Evolutionary conservation across 2,329 filamentous ascomycete species (phyloP), one percentile per base, ranked within the genome.

Genomic region (Fusarium beomiforme): DNA sequence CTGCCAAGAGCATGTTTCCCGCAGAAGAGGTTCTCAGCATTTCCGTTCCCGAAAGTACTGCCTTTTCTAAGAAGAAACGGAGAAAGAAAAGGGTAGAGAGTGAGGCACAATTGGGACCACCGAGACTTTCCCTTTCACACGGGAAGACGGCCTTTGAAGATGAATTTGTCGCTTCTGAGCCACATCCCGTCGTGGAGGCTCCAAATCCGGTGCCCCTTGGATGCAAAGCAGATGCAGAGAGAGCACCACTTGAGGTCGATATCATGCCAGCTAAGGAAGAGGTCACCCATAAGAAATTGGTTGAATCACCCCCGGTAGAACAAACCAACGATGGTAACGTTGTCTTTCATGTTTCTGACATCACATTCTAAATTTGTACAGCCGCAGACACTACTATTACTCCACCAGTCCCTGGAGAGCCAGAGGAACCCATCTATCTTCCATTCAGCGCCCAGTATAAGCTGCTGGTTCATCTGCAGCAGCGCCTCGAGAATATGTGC

Each of bases 1-100:
- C n/a, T 6, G 0, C n/a, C 31, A 11, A 36, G 2, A 3, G 17
- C 31, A 6, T 1, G 0, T 50, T 12, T 1, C 47, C 21, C 1
- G 16, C 2, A 2, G 6, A n/a, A 1, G 31, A n/a, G 0, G 8
- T 11, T 4, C 12, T 36, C 0, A 23, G 19, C 1, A 3, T 1
- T 3, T 4, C 2, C 16, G 4, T 2, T 13, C 33, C 8, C 13
- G 33, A 34, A 37, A n/a, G 0, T 8, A 3, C 13, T 17, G 34
- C 19, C 4, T 34, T 24, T 14, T 17, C 16, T 6, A 44, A 29
- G 16, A 14, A 50, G 21, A 36, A 26, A 6, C 17, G 14, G 5
- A 7, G 19, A 2, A 53, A 21, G 4, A 12, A 3, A 11, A n/a
- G 19, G 29, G 5, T 29, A 13, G 10, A 26, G 8, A 21, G 1